These are phyloP conservation scores for Solanum pennellii DNA, from an alignment of 257 asterid genomes.

Conservation along the genomic window DNA sequence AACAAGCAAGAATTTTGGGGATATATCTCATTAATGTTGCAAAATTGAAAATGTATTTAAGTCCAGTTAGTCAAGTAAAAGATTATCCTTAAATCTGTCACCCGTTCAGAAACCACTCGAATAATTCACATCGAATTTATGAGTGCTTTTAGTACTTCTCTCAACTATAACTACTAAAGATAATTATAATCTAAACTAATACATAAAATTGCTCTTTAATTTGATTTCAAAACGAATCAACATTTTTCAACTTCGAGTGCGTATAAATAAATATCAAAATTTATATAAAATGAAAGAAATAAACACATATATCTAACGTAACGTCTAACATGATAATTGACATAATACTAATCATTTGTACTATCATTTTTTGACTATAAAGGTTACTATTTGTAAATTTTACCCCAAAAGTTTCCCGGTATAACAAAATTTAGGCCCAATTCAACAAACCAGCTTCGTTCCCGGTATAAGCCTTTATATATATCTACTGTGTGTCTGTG, in stretches of 20 bases:
- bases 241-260: no score
- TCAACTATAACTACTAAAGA: no score
- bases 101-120: rapidly evolving
- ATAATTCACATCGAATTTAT: background rate
- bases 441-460: background rate
- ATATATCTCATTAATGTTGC: no score
- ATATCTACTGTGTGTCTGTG: background rate
- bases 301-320: no score
- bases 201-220: no score
- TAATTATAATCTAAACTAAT: no score
- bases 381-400: background rate
- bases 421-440: background rate
- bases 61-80: background rate
- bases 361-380: background rate
- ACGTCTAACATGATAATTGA: no score
- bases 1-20: background rate
- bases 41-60: background rate
- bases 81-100: background rate
- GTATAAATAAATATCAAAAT: no score
- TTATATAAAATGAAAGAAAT: no score
- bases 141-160: no score
- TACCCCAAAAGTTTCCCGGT: background rate
- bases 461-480: background rate
- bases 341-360: no score
- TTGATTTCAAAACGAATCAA: no score